phyloP scores from a whole-genome alignment of 2,329 filamentous ascomycete species.

The Ceratocystiopsis minuta region DNA sequence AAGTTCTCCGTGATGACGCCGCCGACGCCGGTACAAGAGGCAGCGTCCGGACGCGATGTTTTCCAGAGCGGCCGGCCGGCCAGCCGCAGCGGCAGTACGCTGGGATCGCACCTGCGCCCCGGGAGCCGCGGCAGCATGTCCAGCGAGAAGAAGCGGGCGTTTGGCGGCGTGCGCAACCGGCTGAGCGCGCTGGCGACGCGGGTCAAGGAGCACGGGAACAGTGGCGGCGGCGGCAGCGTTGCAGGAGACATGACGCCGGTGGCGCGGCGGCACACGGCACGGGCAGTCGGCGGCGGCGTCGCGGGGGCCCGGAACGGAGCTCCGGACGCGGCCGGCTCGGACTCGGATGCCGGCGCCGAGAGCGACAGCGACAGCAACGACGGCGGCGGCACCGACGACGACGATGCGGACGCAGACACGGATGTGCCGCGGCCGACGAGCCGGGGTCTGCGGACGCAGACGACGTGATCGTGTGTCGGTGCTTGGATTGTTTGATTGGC shows the following conservation, averaged over 20 bases:
- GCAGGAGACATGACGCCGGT: slow-evolving; percentile 2
- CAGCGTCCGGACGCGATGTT: not conserved
- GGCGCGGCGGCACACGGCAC: slow-evolving; percentile 1
- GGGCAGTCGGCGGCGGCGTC: not conserved
- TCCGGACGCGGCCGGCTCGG: slow-evolving; percentile 1
- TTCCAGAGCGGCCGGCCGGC: not conserved
- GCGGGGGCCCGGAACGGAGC: not conserved
- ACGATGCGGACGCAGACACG: slow-evolving; percentile 3
- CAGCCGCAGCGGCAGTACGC: slow-evolving; percentile 3
- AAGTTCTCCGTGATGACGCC: slow-evolving; percentile 30
- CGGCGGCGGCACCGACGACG: not conserved
- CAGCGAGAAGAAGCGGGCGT: not conserved
- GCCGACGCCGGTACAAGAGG: slow-evolving; percentile 19
- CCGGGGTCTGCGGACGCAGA: slow-evolving; percentile 1
- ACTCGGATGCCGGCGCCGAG: slow-evolving; percentile 4
- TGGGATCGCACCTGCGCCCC: slow-evolving; percentile 7
- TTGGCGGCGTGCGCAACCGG: slow-evolving; percentile 10
- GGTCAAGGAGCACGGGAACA: slow-evolving; percentile 10
- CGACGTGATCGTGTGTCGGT: not conserved
- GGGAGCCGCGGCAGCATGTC: slow-evolving; percentile 5
- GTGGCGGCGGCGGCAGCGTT: not conserved
- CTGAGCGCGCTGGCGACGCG: slow-evolving; percentile 12
- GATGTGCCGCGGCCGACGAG: slow-evolving; percentile 4
- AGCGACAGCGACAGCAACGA: not conserved
- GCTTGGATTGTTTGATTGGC: not conserved